These are phyloP conservation scores for Chaetomium strumarium DNA, from an alignment of 2,329 filamentous ascomycete genomes.

Conservation along the genomic window DNA sequence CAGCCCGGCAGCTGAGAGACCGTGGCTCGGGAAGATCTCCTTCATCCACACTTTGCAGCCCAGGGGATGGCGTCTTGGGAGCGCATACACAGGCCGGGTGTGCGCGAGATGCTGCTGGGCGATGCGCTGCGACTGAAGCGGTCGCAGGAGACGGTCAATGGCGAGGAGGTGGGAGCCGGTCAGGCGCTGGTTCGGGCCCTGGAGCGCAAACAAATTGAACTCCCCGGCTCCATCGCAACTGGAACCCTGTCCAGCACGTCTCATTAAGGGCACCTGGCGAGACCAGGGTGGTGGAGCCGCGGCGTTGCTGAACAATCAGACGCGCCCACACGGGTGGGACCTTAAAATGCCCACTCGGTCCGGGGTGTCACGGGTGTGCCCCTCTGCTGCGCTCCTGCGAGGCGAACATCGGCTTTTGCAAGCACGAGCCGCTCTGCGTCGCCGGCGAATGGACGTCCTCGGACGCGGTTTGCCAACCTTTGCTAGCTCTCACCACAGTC, in stretches of 20 bases:
- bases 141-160: conserved; percentile 19
- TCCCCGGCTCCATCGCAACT: conserved; percentile 10
- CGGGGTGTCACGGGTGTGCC: conserved; percentile 17
- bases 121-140: conserved; percentile 11
- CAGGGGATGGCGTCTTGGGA: conserved; percentile 1
- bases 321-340: conserved; percentile 18
- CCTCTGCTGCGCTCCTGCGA: conserved; percentile 7
- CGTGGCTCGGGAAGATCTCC: conserved; percentile 4
- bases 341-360: conserved; percentile 15
- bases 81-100: conserved; percentile 4
- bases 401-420: conserved; percentile 9
- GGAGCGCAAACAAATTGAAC: conserved; percentile 19
- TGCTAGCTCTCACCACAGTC: too few relatives aligned
- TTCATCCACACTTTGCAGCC: neutral
- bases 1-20: conserved; percentile 15
- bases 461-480: neutral
- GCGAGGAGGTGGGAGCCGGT: conserved; percentile 12
- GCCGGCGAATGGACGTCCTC: conserved; percentile 9
- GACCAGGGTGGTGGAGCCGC: conserved; percentile 21
- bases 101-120: conserved; percentile 8
- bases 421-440: conserved; percentile 1
- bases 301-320: conserved; percentile 20
- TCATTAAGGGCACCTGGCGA: conserved; percentile 17
- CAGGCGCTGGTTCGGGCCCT: conserved; percentile 16
- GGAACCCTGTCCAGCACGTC: conserved; percentile 21